Evolutionary conservation across 768 basidiomycete genomes (phyloP).

Genomic region (Russula compacta): DNA sequence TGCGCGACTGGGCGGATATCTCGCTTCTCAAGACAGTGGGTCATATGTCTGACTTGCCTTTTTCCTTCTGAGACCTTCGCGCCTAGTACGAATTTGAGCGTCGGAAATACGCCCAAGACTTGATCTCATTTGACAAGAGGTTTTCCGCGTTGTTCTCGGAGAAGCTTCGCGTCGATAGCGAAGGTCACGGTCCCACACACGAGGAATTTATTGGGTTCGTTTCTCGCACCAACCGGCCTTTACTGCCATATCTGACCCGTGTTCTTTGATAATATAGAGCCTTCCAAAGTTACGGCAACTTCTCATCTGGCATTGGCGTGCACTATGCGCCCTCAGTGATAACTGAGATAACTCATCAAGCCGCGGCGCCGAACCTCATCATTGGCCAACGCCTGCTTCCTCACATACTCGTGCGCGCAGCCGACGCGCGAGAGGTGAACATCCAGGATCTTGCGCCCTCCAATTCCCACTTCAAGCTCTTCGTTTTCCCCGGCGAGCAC

Average conservation of each 20-base stretch:
- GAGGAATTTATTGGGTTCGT: conserved; percentile 37
- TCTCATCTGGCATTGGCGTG: conserved; percentile 41
- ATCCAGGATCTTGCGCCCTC: conserved; percentile 42
- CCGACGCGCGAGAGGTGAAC: conserved; percentile 39
- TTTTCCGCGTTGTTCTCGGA: conserved; percentile 46
- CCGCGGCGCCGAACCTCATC: conserved; percentile 31
- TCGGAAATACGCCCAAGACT: conserved; percentile 43
- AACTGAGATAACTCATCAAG: conserved; percentile 30
- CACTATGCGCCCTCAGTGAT: conserved; percentile 38
- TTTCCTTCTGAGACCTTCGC: background rate
- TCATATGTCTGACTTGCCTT: background rate
- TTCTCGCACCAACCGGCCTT: background rate
- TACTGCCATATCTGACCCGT: no score
- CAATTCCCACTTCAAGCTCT: conserved; percentile 41
- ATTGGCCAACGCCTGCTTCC: conserved; percentile 46
- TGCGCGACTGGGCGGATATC: conserved; percentile 39
- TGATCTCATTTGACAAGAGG: conserved; percentile 45
- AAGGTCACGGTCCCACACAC: conserved; percentile 39
- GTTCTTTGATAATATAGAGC: conserved; percentile 25
- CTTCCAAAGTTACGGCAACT: conserved; percentile 38
- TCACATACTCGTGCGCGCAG: conserved; percentile 37
- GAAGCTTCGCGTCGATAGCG: conserved; percentile 35
- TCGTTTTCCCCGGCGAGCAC: conserved; percentile 33
- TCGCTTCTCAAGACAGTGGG: conserved; percentile 40
- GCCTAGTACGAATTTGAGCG: conserved; percentile 45